Base-by-base conservation (phyloP, 2,329 filamentous ascomycete genomes). In the Esteya vermicola region DNA sequence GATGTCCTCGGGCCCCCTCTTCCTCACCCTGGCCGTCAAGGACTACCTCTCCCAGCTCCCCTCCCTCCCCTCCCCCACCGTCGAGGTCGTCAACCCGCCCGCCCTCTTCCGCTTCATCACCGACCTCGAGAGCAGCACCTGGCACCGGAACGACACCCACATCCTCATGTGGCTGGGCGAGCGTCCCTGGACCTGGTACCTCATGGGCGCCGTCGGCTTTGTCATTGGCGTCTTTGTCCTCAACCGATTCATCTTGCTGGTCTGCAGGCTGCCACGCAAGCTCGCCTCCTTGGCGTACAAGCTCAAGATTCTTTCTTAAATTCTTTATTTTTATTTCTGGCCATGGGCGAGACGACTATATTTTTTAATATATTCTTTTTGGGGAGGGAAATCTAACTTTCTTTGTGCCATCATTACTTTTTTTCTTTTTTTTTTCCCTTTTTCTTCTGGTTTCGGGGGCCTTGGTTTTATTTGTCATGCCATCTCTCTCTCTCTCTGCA, bases 1-100 rank as follows among this genome's bases (percentile, higher is more conserved):
- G 83, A 78, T 80, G 35, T 77, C 75, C 9, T 83, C 83, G 0
- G 82, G 82, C 0, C 82, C 82, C 0, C 62, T 88, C 23, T 88
- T 85, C 61, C 59, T 88, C 34, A 83, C 75, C 41, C 71, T 86
- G 31, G 70, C 84, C 44, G 82, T 81, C 78, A 76, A 81, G 52
- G 75, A 84, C 55, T 86, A 82, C 57, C 75, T 76, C 55, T 64
- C 68, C 26, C 60, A 64, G 16, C 62, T 61, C 33, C 67, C 58
- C 10, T 46, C 46, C 2, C 44, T 57, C 35, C 53, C 54, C 4
- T 43, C 49, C 13, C 42, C 47, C 2, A 46, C 50, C 2, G 41
- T 58, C 5, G 46, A 51, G 35, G 55, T 58, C 30, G 47, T 58
- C 40, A 49, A 52, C 22, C 47, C 48, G 2, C 48, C 63, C 0